A percentile compares a stretch with the other conserved stretches of the same genome.
Conservation (phyloP, 2,329 filamentous ascomycete species). For the Paecilomyces formosus region DNA sequence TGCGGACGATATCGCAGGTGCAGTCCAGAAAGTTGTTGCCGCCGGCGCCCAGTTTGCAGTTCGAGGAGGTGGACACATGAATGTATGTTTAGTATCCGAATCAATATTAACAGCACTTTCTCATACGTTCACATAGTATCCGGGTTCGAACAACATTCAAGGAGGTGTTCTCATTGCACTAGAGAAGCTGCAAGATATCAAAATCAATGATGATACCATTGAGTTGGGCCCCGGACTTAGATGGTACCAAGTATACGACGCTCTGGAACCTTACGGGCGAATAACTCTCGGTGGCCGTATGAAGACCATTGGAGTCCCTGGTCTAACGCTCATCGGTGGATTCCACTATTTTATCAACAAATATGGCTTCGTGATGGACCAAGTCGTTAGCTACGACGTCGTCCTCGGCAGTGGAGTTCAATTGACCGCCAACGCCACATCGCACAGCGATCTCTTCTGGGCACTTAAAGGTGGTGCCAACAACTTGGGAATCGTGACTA, state of each 20-base stretch:
- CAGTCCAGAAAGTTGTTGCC: neutral
- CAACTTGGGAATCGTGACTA: slow-evolving; percentile 27
- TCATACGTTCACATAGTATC: slow-evolving; percentile 11
- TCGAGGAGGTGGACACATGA: neutral
- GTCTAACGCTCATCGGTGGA: slow-evolving; percentile 28
- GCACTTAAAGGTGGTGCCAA: slow-evolving; percentile 28
- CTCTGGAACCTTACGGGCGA: slow-evolving; percentile 17
- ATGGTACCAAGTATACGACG: slow-evolving; percentile 23
- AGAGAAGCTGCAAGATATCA: slow-evolving; percentile 11
- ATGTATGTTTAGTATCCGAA: neutral
- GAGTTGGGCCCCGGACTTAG: slow-evolving; percentile 17
- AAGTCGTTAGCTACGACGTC: slow-evolving; percentile 24
- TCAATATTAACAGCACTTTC: neutral
- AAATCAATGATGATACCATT: slow-evolving; percentile 15
- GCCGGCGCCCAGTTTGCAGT: neutral
- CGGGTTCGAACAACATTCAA: slow-evolving; percentile 23
- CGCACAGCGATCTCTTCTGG: slow-evolving; percentile 26
- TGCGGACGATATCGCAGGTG: neutral
- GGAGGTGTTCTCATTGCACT: slow-evolving; percentile 23
- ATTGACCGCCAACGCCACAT: slow-evolving; percentile 13
- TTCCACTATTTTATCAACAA: slow-evolving; percentile 24
- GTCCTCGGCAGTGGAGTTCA: slow-evolving; percentile 23
- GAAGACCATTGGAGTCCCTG: slow-evolving; percentile 27
- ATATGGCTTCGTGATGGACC: slow-evolving; percentile 27
- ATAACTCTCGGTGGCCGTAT: slow-evolving; percentile 23